Conservation (phyloP, 2,329 filamentous ascomycete genomes). For the Metarhizium humberi region DNA sequence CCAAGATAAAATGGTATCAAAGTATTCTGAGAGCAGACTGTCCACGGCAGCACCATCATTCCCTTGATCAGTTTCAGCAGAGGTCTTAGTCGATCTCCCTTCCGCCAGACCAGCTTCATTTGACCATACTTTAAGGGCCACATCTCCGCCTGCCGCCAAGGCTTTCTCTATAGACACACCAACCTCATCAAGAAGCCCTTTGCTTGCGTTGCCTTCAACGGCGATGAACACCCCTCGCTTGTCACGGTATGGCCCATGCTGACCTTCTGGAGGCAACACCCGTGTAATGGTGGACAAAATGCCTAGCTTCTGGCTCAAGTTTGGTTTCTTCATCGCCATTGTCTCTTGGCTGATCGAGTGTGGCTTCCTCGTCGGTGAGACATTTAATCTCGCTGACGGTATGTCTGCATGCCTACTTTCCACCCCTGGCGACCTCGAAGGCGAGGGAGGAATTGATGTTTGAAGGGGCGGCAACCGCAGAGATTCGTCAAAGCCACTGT, state of each 20-base stretch:
- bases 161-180: conserved; percentile 57
- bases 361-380: conserved; percentile 4
- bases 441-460: conserved; percentile 27
- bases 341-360: conserved; percentile 24
- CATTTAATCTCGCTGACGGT: conserved; percentile 17
- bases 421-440: conserved; percentile 14
- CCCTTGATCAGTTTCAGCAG: not conserved
- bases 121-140: conserved; percentile 34
- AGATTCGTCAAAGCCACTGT: conserved; percentile 44
- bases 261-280: conserved; percentile 39
- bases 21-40: conserved; percentile 47
- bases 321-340: conserved; percentile 35
- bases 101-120: conserved; percentile 12
- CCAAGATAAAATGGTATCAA: conserved; percentile 58
- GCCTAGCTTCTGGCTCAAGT: conserved; percentile 66
- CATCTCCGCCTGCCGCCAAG: conserved; percentile 36
- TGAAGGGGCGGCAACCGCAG: conserved; percentile 45
- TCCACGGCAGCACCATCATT: conserved; percentile 14
- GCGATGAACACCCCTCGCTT: conserved; percentile 72
- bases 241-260: conserved; percentile 22
- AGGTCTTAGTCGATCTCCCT: not conserved
- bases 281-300: conserved; percentile 69
- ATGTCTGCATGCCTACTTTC: conserved; percentile 18
- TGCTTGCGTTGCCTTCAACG: conserved; percentile 61
- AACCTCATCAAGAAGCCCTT: conserved; percentile 40